These are phyloP conservation scores for Suillus alpinus DNA, from an alignment of 768 basidiomycete species.

Conservation along the genomic window DNA sequence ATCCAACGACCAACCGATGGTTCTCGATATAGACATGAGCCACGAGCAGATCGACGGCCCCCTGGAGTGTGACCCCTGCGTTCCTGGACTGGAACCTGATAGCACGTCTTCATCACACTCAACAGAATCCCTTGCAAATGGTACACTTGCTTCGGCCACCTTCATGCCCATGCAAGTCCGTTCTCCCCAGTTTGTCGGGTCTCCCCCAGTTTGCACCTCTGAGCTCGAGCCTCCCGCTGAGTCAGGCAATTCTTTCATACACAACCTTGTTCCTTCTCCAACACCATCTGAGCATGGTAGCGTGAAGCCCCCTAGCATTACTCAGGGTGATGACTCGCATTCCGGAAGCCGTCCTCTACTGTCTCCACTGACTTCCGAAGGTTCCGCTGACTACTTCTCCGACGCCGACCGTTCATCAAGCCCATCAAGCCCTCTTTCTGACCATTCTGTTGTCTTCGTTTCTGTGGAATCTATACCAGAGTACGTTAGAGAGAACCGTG, in stretches of 20 bases:
- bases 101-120: background rate
- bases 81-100: background rate
- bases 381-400: background rate
- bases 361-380: background rate
- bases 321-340: background rate
- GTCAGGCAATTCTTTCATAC: background rate
- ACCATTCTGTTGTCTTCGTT: constrained; percentile 26
- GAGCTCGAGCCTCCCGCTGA: background rate
- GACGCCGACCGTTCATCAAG: background rate
- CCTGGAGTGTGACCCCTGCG: background rate
- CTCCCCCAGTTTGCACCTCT: background rate
- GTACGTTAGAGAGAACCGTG: constrained; percentile 28
- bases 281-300: constrained; percentile 30
- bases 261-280: constrained; percentile 15
- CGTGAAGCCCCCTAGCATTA: background rate
- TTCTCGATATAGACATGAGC: background rate
- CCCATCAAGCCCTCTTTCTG: constrained; percentile 11
- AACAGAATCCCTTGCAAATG: background rate
- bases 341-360: background rate
- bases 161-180: background rate
- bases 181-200: background rate
- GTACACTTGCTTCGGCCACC: background rate
- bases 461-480: constrained; percentile 30
- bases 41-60: background rate
- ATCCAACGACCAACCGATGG: background rate